phyloP scores from a whole-genome alignment of 225 moss, liverwort and hornwort genomes.

The Bryoerythrophyllum caledonicum region DNA sequence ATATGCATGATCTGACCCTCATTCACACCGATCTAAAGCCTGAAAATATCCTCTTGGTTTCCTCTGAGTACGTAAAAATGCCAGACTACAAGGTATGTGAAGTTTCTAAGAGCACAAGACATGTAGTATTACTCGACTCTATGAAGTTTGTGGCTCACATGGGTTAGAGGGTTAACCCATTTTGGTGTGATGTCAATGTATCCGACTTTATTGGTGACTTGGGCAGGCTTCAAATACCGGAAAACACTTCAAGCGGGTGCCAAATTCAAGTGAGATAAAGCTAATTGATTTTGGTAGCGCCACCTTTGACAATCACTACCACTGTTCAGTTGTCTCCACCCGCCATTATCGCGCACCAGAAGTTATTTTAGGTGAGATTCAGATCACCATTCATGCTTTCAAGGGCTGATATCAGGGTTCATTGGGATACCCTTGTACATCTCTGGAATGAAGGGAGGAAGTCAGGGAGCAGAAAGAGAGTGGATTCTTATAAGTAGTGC shows the following conservation, averaged over 20 bases:
- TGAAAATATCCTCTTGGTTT: conserved; percentile 91
- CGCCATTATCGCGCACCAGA: conserved; percentile 97
- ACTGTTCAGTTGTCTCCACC: conserved; percentile 96
- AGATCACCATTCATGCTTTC: conserved; percentile 22
- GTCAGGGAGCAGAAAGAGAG: conserved; percentile 35
- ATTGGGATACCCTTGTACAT: conserved; percentile 38
- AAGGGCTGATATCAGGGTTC: conserved; percentile 36
- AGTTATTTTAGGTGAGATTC: conserved; percentile 80
- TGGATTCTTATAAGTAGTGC: conserved; percentile 52
- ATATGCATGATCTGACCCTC: conserved; percentile 98
- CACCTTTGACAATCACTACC: conserved; percentile 94
- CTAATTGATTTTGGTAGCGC: conserved; percentile 98
- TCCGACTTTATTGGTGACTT: conserved; percentile 9
- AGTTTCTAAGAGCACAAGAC: background rate
- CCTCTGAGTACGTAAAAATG: conserved; percentile 85
- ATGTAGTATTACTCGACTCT: background rate
- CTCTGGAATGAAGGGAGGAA: conserved; percentile 32
- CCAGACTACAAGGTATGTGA: conserved; percentile 98
- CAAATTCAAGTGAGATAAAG: conserved; percentile 89
- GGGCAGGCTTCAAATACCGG: conserved; percentile 74
- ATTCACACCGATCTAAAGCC: conserved; percentile 98
- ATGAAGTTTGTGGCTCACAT: background rate
- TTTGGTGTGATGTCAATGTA: conserved; percentile 18
- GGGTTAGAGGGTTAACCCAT: background rate
- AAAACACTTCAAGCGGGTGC: conserved; percentile 93